phyloP scores from a whole-genome alignment of 768 basidiomycete genomes.

The Suillus ampliporus region DNA sequence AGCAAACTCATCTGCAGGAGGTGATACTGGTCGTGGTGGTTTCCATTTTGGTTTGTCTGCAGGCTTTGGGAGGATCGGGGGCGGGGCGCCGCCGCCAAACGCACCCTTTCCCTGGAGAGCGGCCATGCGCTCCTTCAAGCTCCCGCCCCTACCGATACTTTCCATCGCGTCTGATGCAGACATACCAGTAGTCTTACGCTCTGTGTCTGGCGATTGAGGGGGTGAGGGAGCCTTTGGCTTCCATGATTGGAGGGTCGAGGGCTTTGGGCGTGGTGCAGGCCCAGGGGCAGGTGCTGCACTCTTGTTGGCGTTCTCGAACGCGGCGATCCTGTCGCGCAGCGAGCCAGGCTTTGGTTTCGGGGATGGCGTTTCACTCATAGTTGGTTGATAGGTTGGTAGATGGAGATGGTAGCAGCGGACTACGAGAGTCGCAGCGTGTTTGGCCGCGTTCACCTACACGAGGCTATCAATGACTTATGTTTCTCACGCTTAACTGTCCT shows the following conservation, averaged over 20 bases:
- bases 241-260: slow-evolving; percentile 65
- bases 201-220: slow-evolving; percentile 36
- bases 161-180: slow-evolving; percentile 88
- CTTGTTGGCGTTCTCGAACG: slow-evolving; percentile 74
- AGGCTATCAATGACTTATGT: background rate
- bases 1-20: slow-evolving; percentile 45
- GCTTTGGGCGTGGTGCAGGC: slow-evolving; percentile 65
- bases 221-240: slow-evolving; percentile 66
- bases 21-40: slow-evolving; percentile 63
- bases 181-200: slow-evolving; percentile 55
- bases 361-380: slow-evolving; percentile 66
- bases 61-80: slow-evolving; percentile 62
- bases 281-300: slow-evolving; percentile 38
- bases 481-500: background rate
- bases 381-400: slow-evolving; percentile 2
- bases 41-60: slow-evolving; percentile 87
- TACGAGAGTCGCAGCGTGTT: slow-evolving; percentile 1
- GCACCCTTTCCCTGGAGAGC: slow-evolving; percentile 85
- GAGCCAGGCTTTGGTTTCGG: slow-evolving; percentile 76
- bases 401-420: slow-evolving; percentile 21
- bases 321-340: slow-evolving; percentile 86
- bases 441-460: slow-evolving; percentile 6
- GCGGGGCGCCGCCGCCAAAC: slow-evolving; percentile 60
- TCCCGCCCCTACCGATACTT: slow-evolving; percentile 79
- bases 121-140: slow-evolving; percentile 94